These are phyloP conservation scores for Tylopilus balloui DNA, from an alignment of 768 basidiomycete species.

Conservation along the genomic window DNA sequence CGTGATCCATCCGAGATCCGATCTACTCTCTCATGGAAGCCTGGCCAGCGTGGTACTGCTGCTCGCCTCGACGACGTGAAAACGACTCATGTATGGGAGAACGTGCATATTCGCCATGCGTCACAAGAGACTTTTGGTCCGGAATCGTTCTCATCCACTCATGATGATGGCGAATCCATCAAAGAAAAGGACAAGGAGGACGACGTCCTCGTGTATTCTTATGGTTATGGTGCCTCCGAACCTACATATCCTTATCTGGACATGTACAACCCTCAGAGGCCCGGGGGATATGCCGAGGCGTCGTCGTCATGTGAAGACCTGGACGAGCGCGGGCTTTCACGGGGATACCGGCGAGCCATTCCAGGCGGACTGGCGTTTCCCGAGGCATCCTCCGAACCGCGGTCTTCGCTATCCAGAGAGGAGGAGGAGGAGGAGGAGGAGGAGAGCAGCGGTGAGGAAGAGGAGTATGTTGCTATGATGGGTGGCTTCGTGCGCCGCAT, in stretches of 20 bases:
- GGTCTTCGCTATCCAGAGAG: slow-evolving; percentile 8
- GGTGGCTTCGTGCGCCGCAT: slow-evolving; percentile 66
- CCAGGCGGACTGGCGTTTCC: neutral
- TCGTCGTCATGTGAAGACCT: slow-evolving; percentile 4
- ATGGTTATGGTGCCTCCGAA: slow-evolving; percentile 27
- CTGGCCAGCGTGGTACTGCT: slow-evolving; percentile 18
- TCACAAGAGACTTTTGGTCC: slow-evolving; percentile 6
- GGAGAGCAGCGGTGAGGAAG: slow-evolving; percentile 22
- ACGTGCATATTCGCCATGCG: neutral
- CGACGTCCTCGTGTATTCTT: slow-evolving; percentile 16
- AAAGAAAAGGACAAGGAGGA: slow-evolving; percentile 2
- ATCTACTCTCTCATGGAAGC: slow-evolving; percentile 8
- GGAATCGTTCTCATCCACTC: slow-evolving; percentile 1
- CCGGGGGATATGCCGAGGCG: neutral
- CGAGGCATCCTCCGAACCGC: slow-evolving; percentile 16
- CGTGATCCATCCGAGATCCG: slow-evolving; percentile 22
- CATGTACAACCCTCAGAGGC: slow-evolving; percentile 24
- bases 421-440: slow-evolving; percentile 4
- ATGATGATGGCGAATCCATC: slow-evolving; percentile 14
- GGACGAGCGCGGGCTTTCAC: slow-evolving; percentile 1
- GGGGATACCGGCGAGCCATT: neutral
- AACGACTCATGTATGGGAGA: slow-evolving; percentile 8
- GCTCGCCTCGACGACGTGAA: slow-evolving; percentile 7
- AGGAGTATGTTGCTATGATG: slow-evolving; percentile 49
- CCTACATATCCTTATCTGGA: slow-evolving; percentile 31